Evolutionary conservation across 148 eudicot genomes (phyloP).

Genomic region (Pouteria glomerata): DNA sequence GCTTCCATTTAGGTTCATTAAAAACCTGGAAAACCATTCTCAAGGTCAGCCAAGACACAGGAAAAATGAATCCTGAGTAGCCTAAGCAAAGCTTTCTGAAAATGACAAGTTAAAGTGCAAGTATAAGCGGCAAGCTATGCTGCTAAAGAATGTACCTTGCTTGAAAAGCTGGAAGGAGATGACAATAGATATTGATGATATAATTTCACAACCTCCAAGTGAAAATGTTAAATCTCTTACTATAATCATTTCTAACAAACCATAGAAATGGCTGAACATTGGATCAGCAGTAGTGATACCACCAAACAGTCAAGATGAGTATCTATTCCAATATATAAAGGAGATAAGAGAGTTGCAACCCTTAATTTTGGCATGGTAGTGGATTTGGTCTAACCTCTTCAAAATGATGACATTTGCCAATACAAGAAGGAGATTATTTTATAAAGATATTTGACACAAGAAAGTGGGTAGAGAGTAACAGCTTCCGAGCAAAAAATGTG

Average conservation of each 20-base stretch:
- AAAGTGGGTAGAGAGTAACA: neutral
- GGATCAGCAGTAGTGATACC: neutral
- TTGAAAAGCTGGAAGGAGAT: slow-evolving; percentile 3
- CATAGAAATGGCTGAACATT: neutral
- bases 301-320: neutral
- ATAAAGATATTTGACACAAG: neutral
- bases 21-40: slow-evolving; percentile 52
- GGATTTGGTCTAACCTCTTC: neutral
- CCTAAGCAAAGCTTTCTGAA: neutral
- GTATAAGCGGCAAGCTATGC: no score
- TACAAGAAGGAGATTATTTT: neutral
- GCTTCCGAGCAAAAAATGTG: neutral
- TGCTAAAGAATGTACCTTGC: neutral
- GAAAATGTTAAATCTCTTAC: neutral
- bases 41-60: slow-evolving; percentile 1
- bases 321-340: neutral
- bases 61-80: neutral
- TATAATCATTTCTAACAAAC: neutral
- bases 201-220: neutral
- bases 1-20: slow-evolving; percentile 64
- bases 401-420: neutral
- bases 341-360: neutral
- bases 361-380: neutral
- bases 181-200: neutral
- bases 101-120: slow-evolving; percentile 1